Conservation (phyloP, 768 basidiomycete genomes). For the Flagelloscypha sp. region DNA sequence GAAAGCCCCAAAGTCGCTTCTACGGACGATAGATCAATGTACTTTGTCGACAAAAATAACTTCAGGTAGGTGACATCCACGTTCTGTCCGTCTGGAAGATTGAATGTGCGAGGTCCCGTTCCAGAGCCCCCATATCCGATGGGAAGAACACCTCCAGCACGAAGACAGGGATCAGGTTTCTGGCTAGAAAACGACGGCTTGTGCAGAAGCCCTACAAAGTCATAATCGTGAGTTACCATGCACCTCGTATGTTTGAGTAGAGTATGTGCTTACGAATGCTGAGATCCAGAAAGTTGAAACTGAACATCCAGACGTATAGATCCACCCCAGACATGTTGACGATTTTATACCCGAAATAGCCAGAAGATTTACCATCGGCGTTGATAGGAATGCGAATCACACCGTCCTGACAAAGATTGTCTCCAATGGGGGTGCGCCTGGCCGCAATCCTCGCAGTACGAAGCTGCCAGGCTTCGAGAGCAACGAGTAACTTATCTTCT, state of each 20-base stretch:
- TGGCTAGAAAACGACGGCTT: no score
- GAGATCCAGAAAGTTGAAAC: constrained; percentile 11
- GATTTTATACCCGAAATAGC: no score
- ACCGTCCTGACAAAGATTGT: constrained; percentile 6
- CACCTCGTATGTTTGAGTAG: no score
- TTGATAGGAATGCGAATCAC: constrained; percentile 5
- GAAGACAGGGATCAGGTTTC: no score
- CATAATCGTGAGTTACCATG: no score
- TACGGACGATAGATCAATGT: constrained; percentile 16
- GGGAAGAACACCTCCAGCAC: constrained; percentile 4
- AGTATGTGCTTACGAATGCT: no score
- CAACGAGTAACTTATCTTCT: neutral
- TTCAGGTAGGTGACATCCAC: constrained; percentile 21
- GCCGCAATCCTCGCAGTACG: neutral
- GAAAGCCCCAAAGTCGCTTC: no score
- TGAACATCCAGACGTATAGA: constrained; percentile 9
- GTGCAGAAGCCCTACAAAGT: no score
- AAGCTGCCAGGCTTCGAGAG: constrained; percentile 4
- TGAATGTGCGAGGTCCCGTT: constrained; percentile 8
- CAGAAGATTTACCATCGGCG: no score
- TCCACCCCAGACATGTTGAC: constrained; percentile 6
- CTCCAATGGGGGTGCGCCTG: constrained; percentile 3
- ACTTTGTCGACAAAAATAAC: constrained; percentile 16
- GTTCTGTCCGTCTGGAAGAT: constrained; percentile 9
- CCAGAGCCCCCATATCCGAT: constrained; percentile 20